These are phyloP conservation scores for Ascoidea rubescens DNA, from an alignment of 805 yeast species.

Conservation along the genomic window DNA sequence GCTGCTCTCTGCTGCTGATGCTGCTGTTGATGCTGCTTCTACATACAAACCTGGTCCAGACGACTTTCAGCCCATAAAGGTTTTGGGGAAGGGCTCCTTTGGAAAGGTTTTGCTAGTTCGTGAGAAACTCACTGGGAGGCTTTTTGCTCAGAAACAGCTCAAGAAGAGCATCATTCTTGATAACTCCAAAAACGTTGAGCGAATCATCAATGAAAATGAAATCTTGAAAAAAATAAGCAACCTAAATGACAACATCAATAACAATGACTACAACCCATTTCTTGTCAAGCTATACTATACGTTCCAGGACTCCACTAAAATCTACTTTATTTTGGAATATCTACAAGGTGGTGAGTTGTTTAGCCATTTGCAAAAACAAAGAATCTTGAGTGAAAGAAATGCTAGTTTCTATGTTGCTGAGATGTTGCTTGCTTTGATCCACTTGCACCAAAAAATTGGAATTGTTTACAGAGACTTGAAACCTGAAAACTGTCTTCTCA, in stretches of 20 bases:
- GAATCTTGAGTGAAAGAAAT: conserved; percentile 77
- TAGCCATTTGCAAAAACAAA: conserved; percentile 85
- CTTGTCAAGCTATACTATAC: conserved; percentile 93
- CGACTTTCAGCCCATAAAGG: conserved; percentile 84
- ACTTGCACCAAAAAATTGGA: conserved; percentile 63
- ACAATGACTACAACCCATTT: conserved; percentile 50
- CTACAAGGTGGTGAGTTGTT: conserved; percentile 96
- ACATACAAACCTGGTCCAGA: conserved; percentile 16
- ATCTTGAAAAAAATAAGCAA: conserved; percentile 95
- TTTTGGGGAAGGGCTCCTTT: conserved; percentile 91
- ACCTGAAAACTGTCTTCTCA: conserved; percentile 84
- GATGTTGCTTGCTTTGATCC: conserved; percentile 82
- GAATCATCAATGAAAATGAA: conserved; percentile 34
- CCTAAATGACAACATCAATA: conserved; percentile 61
- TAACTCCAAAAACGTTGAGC: conserved; percentile 31
- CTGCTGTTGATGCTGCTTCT: too few relatives aligned
- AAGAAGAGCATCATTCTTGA: conserved; percentile 52
- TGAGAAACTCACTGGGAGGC: conserved; percentile 40
- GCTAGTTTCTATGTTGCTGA: conserved; percentile 96
- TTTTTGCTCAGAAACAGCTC: not conserved
- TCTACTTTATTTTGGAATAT: conserved; percentile 81
- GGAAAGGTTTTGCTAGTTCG: conserved; percentile 93
- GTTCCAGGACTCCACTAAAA: conserved; percentile 92
- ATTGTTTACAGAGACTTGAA: conserved; percentile 87
- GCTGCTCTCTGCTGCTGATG: too few relatives aligned